Conservation (phyloP, 1,284 basidiomycete species). For the Meripilus lineatus region DNA sequence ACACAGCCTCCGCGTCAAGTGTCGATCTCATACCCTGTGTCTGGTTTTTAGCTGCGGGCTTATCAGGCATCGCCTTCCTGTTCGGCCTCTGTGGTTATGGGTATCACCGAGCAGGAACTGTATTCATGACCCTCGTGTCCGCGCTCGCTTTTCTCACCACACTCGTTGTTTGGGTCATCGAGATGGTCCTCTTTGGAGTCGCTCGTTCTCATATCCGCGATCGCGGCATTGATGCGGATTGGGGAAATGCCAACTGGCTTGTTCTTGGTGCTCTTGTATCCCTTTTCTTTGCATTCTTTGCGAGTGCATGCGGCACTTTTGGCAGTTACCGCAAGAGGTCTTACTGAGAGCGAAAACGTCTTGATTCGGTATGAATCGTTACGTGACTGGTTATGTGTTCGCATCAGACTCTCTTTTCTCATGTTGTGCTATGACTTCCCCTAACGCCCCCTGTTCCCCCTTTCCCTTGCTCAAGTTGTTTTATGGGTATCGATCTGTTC, state of each 20-base stretch:
- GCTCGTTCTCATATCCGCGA: slow-evolving; percentile 54
- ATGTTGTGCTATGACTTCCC: not conserved
- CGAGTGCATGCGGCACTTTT: slow-evolving; percentile 61
- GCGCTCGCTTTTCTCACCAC: slow-evolving; percentile 61
- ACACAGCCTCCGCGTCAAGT: not conserved
- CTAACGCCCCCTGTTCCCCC: not conserved
- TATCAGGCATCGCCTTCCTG: slow-evolving; percentile 67
- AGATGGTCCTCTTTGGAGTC: slow-evolving; percentile 77
- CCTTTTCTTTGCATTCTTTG: slow-evolving; percentile 61
- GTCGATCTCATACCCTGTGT: no score
- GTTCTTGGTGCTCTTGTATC: slow-evolving; percentile 68
- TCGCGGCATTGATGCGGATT: slow-evolving; percentile 48
- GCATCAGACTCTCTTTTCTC: not conserved
- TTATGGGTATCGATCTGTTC: not conserved
- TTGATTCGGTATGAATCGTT: no score
- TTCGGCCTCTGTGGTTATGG: slow-evolving; percentile 64
- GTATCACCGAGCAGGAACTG: slow-evolving; percentile 64
- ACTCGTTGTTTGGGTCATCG: slow-evolving; percentile 67
- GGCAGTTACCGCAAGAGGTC: slow-evolving; percentile 51
- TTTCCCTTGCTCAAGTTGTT: not conserved
- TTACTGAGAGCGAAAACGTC: not conserved
- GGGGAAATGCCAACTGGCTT: slow-evolving; percentile 76
- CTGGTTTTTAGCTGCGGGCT: slow-evolving; percentile 44
- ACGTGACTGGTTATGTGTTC: not conserved
- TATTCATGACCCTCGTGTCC: slow-evolving; percentile 68